These are phyloP conservation scores for Aspergillus sp. DNA, from an alignment of 2,329 filamentous ascomycete species.

Conservation along the genomic window DNA sequence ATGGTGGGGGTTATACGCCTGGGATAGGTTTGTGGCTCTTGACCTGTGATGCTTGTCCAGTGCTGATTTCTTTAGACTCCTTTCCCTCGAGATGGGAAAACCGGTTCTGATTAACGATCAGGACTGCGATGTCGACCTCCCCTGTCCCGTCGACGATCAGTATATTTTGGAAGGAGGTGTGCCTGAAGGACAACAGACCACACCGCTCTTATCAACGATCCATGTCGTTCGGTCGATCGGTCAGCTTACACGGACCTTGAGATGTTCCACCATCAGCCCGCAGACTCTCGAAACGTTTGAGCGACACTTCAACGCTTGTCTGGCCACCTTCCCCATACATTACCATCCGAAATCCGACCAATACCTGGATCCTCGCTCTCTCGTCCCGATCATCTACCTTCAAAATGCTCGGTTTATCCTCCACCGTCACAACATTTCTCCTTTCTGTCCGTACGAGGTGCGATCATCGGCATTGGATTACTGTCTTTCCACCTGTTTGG, in stretches of 20 bases:
- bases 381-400: constrained; percentile 72
- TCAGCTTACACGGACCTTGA: constrained; percentile 66
- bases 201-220: constrained; percentile 72
- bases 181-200: constrained; percentile 50
- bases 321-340: constrained; percentile 68
- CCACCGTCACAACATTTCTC: constrained; percentile 81
- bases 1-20: constrained; percentile 92
- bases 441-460: constrained; percentile 61
- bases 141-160: constrained; percentile 75
- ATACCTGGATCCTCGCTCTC: constrained; percentile 66
- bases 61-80: constrained; percentile 44
- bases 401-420: constrained; percentile 80
- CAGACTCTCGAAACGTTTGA: constrained; percentile 74
- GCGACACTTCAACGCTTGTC: constrained; percentile 69
- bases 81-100: constrained; percentile 74
- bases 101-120: constrained; percentile 79
- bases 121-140: constrained; percentile 80
- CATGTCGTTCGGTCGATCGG: constrained; percentile 76
- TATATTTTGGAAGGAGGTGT: constrained; percentile 47
- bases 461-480: constrained; percentile 70
- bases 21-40: constrained; percentile 65
- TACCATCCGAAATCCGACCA: constrained; percentile 65
- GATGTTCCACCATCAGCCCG: constrained; percentile 60
- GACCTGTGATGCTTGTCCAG: not conserved
- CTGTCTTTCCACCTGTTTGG: constrained; percentile 68